A percentile compares a stretch with the other conserved stretches of the same genome.
These are phyloP conservation scores for Diophrys appendiculata DNA, from an alignment of 73 alveolate genomes.

Conservation along the genomic window DNA sequence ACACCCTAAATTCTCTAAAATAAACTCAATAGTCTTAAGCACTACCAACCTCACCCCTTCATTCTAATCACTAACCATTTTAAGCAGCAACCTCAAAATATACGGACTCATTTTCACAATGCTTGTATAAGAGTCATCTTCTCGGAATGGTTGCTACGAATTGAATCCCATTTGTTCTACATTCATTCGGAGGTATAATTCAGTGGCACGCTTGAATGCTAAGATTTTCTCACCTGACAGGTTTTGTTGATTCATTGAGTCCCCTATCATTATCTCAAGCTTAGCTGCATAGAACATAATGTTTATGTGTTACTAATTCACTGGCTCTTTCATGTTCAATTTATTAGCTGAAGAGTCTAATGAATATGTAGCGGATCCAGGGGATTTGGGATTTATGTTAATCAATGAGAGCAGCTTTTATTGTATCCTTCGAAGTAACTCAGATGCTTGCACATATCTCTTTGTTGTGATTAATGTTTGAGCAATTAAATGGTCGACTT, in stretches of 20 bases:
- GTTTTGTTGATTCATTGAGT: slow-evolving; percentile 9
- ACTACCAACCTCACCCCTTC: slow-evolving; percentile 45
- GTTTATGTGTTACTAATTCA: too few species aligned
- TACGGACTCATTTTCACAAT: slow-evolving; percentile 40
- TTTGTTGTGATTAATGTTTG: slow-evolving; percentile 14
- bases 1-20: slow-evolving; percentile 62
- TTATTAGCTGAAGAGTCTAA: too few species aligned
- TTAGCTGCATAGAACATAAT: slow-evolving; percentile 30
- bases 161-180: slow-evolving; percentile 18
- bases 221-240: slow-evolving; percentile 17
- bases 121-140: slow-evolving; percentile 43
- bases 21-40: slow-evolving; percentile 40
- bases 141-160: slow-evolving; percentile 3
- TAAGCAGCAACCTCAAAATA: slow-evolving; percentile 34
- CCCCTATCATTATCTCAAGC: slow-evolving; percentile 27
- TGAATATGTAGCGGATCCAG: too few species aligned
- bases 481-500: slow-evolving; percentile 15
- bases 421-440: slow-evolving; percentile 11
- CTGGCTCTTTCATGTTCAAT: too few species aligned
- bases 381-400: too few species aligned
- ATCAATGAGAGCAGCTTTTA: too few species aligned
- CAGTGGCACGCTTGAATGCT: slow-evolving; percentile 31
- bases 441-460: slow-evolving; percentile 28
- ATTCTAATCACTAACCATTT: slow-evolving; percentile 10
- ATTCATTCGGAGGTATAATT: slow-evolving; percentile 20